Base-by-base conservation (phyloP, 2,329 filamentous ascomycete genomes). In the Phialophora expanda region DNA sequence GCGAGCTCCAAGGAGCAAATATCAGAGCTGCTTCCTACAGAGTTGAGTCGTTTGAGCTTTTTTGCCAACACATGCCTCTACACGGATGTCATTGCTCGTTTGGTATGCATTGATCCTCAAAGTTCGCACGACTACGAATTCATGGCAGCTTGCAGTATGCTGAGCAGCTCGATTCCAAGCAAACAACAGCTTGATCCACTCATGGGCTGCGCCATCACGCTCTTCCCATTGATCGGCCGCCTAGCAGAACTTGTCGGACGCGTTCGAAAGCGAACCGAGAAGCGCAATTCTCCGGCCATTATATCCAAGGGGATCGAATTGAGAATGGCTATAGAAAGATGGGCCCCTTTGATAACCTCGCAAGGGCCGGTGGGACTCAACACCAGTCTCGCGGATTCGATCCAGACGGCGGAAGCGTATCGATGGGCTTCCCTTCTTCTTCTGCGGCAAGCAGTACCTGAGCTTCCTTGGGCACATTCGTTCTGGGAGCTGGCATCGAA, bases 31-130 rank as follows among this genome's bases (percentile, higher is more conserved):
- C 28, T 44, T 4, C 50, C 20, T 17, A 38, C 17, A 7, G 57
- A 62, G 14, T 28, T 66, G 34, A 60, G 53, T 30, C 60, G 66
- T 30, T 55, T 68, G n/a, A 85, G 85, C 61, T 90, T 90, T 69
- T 78, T 91, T 22, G 89, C 87, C 76, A 90, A 90, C 73, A 86
- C 86, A 6, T 90, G 87, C 86, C 81, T 90, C 6, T 91, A 90
- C 72, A 88, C 90, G 84, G 87, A 90, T 73, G 89, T 90, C 34
- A 87, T 90, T 66, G 85, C 88, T 26, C 84, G 88, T n/a, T 78
- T 90, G 44, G 90, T 87, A 0, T 87, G 87, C 3, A 76, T 85
- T 2, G 84, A 86, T 61, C 82, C 84, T 26, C 84, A 85, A 24
- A 85, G 86, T 12, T 80, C 79, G 2, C 82, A 81, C 55, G 83